Base-by-base conservation (phyloP, 1,139 yeast genomes). In the Waltiozyma sp. region DNA sequence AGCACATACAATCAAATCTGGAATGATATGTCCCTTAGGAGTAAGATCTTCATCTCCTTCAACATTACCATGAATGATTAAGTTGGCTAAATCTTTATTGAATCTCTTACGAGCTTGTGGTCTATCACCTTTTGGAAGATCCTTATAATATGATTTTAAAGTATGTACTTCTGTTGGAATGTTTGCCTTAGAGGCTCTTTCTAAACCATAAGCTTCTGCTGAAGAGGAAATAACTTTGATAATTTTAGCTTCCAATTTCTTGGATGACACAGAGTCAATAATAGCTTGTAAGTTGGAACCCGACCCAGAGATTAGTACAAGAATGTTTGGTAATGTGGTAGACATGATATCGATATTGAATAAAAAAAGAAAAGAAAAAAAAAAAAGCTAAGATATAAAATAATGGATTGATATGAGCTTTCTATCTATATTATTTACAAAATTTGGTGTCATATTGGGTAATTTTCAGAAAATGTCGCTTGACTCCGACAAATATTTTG, bases 271-370 rank as follows among this genome's bases (percentile, higher is more conserved):
- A 1, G 94, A 86, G 60, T 91, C 95, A 40, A 91, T 86, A 37
- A 91, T 68, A 0, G 98, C 97, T 61, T 91, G 98, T 39, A 91
- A 68, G 57, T 91, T 91, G 19, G 96, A 80, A 1, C 98, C 98
- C 23, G 85, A 82, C 1, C 98, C 98, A 2, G 97, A 89, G 40
- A 91, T 91, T 42, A 91, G 73, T 1, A 91, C 96, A 11, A 84
- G 70, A 49, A 85, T 75, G 50, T 60, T 63, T 38, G 62, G 55
- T 46, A 26, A 26, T 7, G 31, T 14, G 4, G 31, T 14, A 10
- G 34, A 31, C 34, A 31, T 31, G 11, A 10, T 31, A 10, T 31
- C n/a, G n/a, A 18, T 31, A 18, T 11, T 26, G 28, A n/a, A n/a
- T n/a, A n/a, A n/a, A n/a, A n/a, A n/a, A n/a, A n/a, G n/a, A n/a